Evolutionary conservation across 2,329 filamentous ascomycete species (phyloP), one percentile per base, ranked within the genome.

Genomic region (Cadophora malorum): DNA sequence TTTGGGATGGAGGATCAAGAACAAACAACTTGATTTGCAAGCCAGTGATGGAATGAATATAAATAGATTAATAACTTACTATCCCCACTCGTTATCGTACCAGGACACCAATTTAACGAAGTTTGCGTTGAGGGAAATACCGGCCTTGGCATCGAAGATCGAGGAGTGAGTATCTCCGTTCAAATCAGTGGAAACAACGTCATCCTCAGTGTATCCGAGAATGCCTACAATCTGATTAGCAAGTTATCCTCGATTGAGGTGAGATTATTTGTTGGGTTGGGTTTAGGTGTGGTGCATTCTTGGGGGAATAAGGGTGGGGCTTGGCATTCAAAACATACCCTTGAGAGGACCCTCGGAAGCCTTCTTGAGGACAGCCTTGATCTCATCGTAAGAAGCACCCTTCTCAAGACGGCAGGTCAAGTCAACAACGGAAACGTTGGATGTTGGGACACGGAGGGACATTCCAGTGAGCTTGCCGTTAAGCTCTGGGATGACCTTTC

Each of bases 21-120:
- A n/a, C n/a, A 49, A 28, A 21, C 19, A 7, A 49, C 45, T 49
- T 49, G 45, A 49, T 49, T 19, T 49, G 9, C 19, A 49, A 49
- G n/a, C n/a, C n/a, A 49, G 21, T 49, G 9, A n/a, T n/a, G n/a
- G 9, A n/a, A 10, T 21, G 5, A 21, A 49, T n/a, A 21, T 21
- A 21, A 49, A 49, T 21, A 21, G 12, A 19, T n/a, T 21, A 28
- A 28, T 28, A 21, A 49, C 45, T 7, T 49, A 49, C 45, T 49
- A 98, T 80, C 94, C 96, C 94, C 94, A 97, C 90, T 98, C 95
- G 88, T 98, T 98, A 88, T 97, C 94, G 85, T 97, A 97, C 95
- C 96, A 98, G 79, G 97, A 97, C 96, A 77, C 91, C 14, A 99
- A 89, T 92, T 99, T 99, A 88, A 97, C 90, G 83, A 98, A 98